Evolutionary conservation across 208 protist genomes (phyloP).

Genomic region (Leishmania mexicana): DNA sequence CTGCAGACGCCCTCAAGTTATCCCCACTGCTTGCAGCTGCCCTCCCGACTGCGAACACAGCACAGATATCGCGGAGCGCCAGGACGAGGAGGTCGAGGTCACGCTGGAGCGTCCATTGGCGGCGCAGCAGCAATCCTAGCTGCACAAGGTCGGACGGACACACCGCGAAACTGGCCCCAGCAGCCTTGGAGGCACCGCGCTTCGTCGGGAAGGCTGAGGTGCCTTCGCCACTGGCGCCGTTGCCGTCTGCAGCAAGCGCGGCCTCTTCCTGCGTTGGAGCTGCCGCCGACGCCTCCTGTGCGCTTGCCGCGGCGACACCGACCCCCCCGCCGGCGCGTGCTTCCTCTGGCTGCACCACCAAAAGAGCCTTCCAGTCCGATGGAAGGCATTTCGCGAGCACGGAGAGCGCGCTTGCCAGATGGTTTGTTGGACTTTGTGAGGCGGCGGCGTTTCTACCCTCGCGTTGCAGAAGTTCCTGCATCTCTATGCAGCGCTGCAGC

Average conservation of each 20-base stretch:
- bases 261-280: not conserved
- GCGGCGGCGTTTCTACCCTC: not conserved
- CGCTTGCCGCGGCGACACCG: not conserved
- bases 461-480: slow-evolving; percentile 6
- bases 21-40: not conserved
- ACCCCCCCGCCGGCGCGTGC: not conserved
- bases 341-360: not conserved
- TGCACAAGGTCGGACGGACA: slow-evolving; percentile 25
- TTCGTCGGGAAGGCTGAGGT: slow-evolving; percentile 3
- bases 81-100: slow-evolving; percentile 17
- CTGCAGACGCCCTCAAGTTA: not conserved
- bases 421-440: not conserved
- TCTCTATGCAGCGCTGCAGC: slow-evolving; percentile 11
- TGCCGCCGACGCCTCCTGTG: not conserved
- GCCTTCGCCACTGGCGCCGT: not conserved
- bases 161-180: not conserved
- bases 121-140: slow-evolving; percentile 25
- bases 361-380: slow-evolving; percentile 5
- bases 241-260: not conserved
- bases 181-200: too few relatives aligned
- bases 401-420: not conserved
- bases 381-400: slow-evolving; percentile 6
- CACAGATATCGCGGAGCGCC: slow-evolving; percentile 14
- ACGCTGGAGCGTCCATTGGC: slow-evolving; percentile 22
- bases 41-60: not conserved